Evolutionary conservation across 305 asterid genomes (phyloP).

Genomic region (Striga hermonthica): DNA sequence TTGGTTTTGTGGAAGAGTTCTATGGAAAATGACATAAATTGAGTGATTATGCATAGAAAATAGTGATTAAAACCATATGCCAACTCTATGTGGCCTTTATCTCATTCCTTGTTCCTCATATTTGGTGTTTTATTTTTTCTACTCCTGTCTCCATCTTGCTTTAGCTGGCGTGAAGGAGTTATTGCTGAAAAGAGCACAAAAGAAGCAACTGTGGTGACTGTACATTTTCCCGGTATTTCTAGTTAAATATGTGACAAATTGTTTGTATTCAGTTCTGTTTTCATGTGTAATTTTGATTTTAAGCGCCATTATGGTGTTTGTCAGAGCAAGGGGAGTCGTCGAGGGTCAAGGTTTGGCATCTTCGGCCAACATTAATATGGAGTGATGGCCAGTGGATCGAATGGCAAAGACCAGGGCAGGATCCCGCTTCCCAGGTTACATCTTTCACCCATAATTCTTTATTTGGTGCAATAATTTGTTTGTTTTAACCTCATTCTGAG

Average conservation of each 20-base stretch:
- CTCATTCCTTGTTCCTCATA: neutral
- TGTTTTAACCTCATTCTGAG: slow-evolving; percentile 11
- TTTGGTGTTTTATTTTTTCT: neutral
- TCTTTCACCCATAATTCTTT: slow-evolving; percentile 21
- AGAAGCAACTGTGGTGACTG: slow-evolving; percentile 49
- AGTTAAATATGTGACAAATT: slow-evolving; percentile 17
- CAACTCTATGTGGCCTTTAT: neutral
- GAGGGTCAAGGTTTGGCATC: slow-evolving; percentile 67
- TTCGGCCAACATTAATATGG: slow-evolving; percentile 86
- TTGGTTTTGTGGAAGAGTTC: no score
- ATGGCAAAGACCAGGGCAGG: slow-evolving; percentile 50
- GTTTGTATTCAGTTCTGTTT: slow-evolving; percentile 22
- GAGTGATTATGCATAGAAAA: no score
- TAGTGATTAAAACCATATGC: no score
- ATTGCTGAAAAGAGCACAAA: slow-evolving; percentile 54
- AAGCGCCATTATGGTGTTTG: slow-evolving; percentile 26
- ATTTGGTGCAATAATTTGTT: neutral
- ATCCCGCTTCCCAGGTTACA: slow-evolving; percentile 55
- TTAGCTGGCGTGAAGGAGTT: slow-evolving; percentile 82
- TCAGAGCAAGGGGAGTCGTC: slow-evolving; percentile 60
- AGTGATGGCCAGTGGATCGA: slow-evolving; percentile 85
- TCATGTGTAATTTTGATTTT: slow-evolving; percentile 14
- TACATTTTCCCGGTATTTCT: slow-evolving; percentile 65
- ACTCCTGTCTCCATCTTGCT: slow-evolving; percentile 29
- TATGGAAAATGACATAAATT: no score